These are phyloP conservation scores for Penicillium dipodomyicola DNA, from an alignment of 495 filamentous ascomycete genomes.

Conservation along the genomic window DNA sequence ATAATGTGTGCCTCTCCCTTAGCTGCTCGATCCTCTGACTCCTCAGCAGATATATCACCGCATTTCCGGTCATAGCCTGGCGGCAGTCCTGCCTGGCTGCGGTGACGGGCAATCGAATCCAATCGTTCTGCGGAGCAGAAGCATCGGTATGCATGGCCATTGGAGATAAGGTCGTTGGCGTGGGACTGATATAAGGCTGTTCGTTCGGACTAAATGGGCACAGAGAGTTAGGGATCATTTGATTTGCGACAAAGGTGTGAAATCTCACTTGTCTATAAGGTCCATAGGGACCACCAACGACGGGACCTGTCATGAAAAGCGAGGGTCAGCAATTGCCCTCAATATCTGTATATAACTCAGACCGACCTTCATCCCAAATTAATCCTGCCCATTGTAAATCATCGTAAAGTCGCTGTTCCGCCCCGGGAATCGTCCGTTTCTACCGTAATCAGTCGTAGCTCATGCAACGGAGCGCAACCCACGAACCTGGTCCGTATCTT, in stretches of 20 bases:
- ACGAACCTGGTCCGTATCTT: constrained; percentile 89
- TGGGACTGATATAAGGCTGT: constrained; percentile 69
- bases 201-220: constrained; percentile 66
- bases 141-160: constrained; percentile 82
- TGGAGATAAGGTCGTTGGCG: constrained; percentile 63
- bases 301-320: constrained; percentile 57
- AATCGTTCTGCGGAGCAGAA: constrained; percentile 81
- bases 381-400: constrained; percentile 88
- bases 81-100: constrained; percentile 56
- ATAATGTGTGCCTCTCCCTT: constrained; percentile 74
- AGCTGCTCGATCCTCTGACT: constrained; percentile 65
- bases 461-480: neutral
- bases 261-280: constrained; percentile 77
- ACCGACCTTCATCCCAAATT: constrained; percentile 84
- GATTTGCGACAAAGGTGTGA: neutral
- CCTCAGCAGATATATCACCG: constrained; percentile 56
- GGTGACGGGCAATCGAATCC: constrained; percentile 57
- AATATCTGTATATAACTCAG: neutral
- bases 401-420: constrained; percentile 70
- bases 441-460: constrained; percentile 41
- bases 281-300: constrained; percentile 72
- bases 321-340: constrained; percentile 6
- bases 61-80: constrained; percentile 80
- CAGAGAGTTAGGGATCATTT: constrained; percentile 7
- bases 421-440: constrained; percentile 75